These are phyloP conservation scores for Dichotomopilus funicola DNA, from an alignment of 2,329 filamentous ascomycete genomes.

Conservation along the genomic window DNA sequence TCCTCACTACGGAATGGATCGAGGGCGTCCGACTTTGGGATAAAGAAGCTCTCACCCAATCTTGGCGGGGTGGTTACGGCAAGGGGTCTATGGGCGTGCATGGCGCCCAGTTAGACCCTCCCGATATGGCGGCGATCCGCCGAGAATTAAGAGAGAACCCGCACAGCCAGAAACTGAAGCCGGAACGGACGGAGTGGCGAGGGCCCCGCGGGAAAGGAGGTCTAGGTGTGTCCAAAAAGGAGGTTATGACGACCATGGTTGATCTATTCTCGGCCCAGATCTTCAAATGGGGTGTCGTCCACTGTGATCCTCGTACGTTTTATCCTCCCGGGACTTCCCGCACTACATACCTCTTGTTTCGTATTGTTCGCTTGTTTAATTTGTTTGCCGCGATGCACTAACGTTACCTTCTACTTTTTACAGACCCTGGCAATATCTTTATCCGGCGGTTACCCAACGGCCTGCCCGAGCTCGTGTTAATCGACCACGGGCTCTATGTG, in stretches of 20 bases:
- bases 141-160: slow-evolving; percentile 45
- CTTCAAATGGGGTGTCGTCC: slow-evolving; percentile 92
- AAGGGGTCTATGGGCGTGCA: slow-evolving; percentile 72
- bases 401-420: background rate
- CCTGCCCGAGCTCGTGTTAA: slow-evolving; percentile 83
- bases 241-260: slow-evolving; percentile 94
- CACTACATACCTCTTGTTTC: background rate
- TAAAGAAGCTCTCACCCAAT: slow-evolving; percentile 68
- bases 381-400: background rate
- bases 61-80: slow-evolving; percentile 73
- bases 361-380: background rate
- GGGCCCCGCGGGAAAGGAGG: slow-evolving; percentile 68
- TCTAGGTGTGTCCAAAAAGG: slow-evolving; percentile 71
- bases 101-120: slow-evolving; percentile 52
- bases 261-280: slow-evolving; percentile 97
- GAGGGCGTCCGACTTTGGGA: slow-evolving; percentile 93
- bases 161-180: slow-evolving; percentile 61
- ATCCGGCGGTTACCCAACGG: slow-evolving; percentile 77
- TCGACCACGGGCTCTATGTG: slow-evolving; percentile 95
- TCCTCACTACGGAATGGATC: slow-evolving; percentile 97
- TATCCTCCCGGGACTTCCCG: background rate
- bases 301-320: slow-evolving; percentile 71
- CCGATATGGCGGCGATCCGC: slow-evolving; percentile 43
- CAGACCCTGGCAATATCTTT: slow-evolving; percentile 89
- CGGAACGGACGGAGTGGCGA: slow-evolving; percentile 71